Evolutionary conservation across 2,329 filamentous ascomycete genomes (phyloP), one percentile per base, ranked within the genome.

Genomic region (Bisporella sp.): DNA sequence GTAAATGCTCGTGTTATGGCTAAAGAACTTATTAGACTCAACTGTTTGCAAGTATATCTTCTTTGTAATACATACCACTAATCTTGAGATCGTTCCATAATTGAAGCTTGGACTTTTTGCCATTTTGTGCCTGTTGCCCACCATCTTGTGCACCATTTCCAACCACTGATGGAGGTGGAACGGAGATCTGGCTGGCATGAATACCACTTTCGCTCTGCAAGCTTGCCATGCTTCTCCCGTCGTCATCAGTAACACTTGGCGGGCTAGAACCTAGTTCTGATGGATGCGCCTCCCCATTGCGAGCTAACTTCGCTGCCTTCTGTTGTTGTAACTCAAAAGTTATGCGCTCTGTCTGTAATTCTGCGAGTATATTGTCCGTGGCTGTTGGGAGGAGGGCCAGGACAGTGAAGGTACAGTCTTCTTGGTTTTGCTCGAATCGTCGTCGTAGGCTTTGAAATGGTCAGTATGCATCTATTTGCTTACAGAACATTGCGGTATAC

Each of bases 81-180:
- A 97, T 96, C 64, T 95, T 96, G 69, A 99, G 79, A 65, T 99
- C 92, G 67, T 95, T 91, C 93, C 93, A 99, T 42, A 99, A 75
- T 71, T 97, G 91, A 46, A 88, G 81, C 77, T 97, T 97, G 54
- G 84, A 89, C 71, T 85, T 91, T 59, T 73, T 75, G 30, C 71
- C 59, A 67, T 82, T 88, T 53, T 77, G 76, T 53, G 65, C 63
- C 30, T 60, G 66, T 48, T 53, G 64, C 48, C 55, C 74, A 65
- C 62, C 74, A 56, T 71, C 72, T 62, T 68, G 72, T 48, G 46
- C 66, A 54, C 57, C 67, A 57, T 63, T 69, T 21, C 56, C 59
- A 43, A 50, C 66, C 42, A 72, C 70, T 29, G 78, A 74, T 0
- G 72, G 70, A 41, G 73, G 68, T 4, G 82, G 77, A 13, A 83